phyloP scores from a whole-genome alignment of 2,329 filamentous ascomycete species.

The Ophiocordyceps robertsii region DNA sequence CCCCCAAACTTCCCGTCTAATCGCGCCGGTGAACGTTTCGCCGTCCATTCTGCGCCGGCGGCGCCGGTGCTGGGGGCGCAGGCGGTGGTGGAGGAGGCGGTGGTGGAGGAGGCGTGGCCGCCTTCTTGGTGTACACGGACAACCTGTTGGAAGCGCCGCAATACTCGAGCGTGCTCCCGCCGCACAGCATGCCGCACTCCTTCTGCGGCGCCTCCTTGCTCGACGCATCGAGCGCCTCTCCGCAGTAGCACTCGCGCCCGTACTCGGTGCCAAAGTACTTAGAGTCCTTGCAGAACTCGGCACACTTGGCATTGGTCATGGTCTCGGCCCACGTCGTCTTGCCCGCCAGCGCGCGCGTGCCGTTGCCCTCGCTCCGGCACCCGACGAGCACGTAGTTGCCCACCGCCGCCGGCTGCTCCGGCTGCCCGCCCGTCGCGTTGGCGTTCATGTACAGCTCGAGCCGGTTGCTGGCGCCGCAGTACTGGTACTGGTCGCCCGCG shows the following conservation, averaged over 20 bases:
- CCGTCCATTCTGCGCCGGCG: not conserved
- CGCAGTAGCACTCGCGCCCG: conserved; percentile 23
- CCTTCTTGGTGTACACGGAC: conserved; percentile 18
- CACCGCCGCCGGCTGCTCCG: conserved; percentile 16
- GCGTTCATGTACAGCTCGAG: conserved; percentile 20
- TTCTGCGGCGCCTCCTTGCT: conserved; percentile 13
- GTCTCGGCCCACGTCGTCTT: conserved; percentile 9
- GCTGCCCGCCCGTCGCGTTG: conserved; percentile 11
- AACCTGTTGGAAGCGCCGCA: conserved; percentile 27
- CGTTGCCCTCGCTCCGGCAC: conserved; percentile 22
- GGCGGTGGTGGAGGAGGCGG: not conserved
- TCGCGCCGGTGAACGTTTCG: too few species aligned
- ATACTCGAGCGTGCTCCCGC: conserved; percentile 20
- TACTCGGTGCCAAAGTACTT: conserved; percentile 24
- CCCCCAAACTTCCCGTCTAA: too few species aligned
- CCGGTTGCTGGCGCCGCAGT: conserved; percentile 19
- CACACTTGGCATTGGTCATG: conserved; percentile 21
- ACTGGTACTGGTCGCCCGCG: conserved; percentile 16
- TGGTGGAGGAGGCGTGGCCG: not conserved
- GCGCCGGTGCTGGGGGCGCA: not conserved
- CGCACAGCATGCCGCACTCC: conserved; percentile 28
- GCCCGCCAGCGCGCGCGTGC: conserved; percentile 17
- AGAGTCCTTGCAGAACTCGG: conserved; percentile 15
- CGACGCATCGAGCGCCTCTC: conserved; percentile 13
- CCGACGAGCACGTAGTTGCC: conserved; percentile 19